Evolutionary conservation across 306 rosid genomes (phyloP).

Genomic region (Arachis stenosperma): DNA sequence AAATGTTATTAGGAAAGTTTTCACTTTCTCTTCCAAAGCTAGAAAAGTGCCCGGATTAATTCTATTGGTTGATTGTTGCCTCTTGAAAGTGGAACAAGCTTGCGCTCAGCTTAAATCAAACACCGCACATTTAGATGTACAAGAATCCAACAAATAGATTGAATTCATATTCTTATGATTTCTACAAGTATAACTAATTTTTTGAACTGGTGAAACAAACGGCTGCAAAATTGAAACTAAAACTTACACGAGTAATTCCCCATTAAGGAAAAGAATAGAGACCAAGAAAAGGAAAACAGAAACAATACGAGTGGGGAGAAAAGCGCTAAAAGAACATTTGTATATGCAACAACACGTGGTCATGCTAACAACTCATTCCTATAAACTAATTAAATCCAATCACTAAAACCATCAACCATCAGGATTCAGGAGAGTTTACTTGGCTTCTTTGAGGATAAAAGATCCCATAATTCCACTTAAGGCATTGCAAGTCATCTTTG

Average conservation of each 20-base stretch:
- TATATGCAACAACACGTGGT: slow-evolving; percentile 9
- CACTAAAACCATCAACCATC: slow-evolving; percentile 30
- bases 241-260: not conserved
- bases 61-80: no score
- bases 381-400: slow-evolving; percentile 14
- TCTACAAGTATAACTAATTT: slow-evolving; percentile 25
- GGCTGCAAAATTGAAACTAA: slow-evolving; percentile 39
- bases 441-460: slow-evolving; percentile 32
- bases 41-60: no score
- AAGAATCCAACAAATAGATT: slow-evolving; percentile 27
- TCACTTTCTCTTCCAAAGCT: no score
- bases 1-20: no score
- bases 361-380: slow-evolving; percentile 35
- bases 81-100: no score
- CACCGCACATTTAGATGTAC: not conserved
- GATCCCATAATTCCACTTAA: slow-evolving; percentile 40
- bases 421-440: slow-evolving; percentile 33
- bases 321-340: slow-evolving; percentile 4
- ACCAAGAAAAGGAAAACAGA: not conserved
- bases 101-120: no score
- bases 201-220: slow-evolving; percentile 7
- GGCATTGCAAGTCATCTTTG: slow-evolving; percentile 28
- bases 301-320: not conserved
- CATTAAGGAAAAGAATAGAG: slow-evolving; percentile 14
- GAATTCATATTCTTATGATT: slow-evolving; percentile 19